Percentiles rank a stretch among this genome's conserved stretches.
Conservation (phyloP, 306 rosid genomes). For the Comarum palustre region DNA sequence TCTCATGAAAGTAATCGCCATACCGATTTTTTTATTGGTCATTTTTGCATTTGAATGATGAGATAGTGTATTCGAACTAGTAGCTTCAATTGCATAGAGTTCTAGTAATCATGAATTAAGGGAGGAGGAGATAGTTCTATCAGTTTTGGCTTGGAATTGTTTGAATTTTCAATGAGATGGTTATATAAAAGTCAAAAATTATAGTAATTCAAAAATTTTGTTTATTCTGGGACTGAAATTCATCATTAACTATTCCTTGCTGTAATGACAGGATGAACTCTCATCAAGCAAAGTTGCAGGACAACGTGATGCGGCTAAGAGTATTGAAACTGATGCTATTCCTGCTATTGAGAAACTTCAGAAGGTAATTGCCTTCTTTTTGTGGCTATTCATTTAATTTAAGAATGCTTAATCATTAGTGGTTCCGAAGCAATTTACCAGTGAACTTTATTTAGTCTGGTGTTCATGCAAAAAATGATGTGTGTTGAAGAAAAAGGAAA, state of each 20-base stretch:
- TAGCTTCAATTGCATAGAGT: too few relatives aligned
- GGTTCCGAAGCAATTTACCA: not conserved
- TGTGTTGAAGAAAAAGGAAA: conserved; percentile 57
- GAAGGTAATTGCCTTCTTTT: conserved; percentile 39
- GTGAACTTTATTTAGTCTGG: not conserved
- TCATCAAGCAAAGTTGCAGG: conserved; percentile 46
- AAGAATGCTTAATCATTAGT: not conserved
- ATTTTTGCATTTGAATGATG: too few relatives aligned
- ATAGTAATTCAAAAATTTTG: not conserved
- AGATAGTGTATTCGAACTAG: too few relatives aligned
- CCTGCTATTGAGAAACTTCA: conserved; percentile 65
- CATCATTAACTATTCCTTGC: not conserved
- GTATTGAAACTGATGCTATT: conserved; percentile 57
- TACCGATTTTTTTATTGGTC: too few relatives aligned
- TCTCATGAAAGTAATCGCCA: too few relatives aligned
- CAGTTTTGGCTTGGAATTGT: too few relatives aligned
- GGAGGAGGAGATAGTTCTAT: too few relatives aligned
- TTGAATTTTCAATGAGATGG: too few relatives aligned
- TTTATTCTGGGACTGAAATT: conserved; percentile 6
- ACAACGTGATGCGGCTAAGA: conserved; percentile 47
- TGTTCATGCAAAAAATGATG: conserved; percentile 6
- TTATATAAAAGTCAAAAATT: too few relatives aligned
- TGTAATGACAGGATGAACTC: conserved; percentile 59
- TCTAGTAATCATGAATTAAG: too few relatives aligned
- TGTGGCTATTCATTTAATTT: conserved; percentile 19